phyloP scores from a whole-genome alignment of 768 basidiomycete species.

The Lactifluus piperatus region DNA sequence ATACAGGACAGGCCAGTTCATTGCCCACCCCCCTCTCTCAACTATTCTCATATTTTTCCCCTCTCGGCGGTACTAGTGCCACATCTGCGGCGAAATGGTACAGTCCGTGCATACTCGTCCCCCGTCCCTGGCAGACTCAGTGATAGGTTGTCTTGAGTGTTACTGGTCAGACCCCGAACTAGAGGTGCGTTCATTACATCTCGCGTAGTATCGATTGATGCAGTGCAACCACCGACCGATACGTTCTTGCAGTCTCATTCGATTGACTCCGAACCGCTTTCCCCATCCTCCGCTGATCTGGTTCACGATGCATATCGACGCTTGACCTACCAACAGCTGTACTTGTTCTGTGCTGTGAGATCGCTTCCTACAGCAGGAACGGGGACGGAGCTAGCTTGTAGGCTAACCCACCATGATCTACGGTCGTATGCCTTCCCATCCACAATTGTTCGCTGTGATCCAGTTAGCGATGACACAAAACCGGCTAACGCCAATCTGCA shows the following conservation, averaged over 20 bases:
- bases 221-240: background rate
- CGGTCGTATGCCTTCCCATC: constrained; percentile 58
- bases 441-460: constrained; percentile 21
- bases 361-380: constrained; percentile 58
- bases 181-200: constrained; percentile 3
- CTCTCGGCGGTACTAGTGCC: background rate
- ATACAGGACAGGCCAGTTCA: too few relatives aligned
- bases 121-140: constrained; percentile 13
- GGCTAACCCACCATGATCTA: constrained; percentile 68
- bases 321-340: constrained; percentile 56
- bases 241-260: background rate
- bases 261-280: background rate
- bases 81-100: background rate
- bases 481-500: background rate
- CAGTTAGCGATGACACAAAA: constrained; percentile 1
- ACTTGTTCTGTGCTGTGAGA: constrained; percentile 67
- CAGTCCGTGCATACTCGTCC: constrained; percentile 12
- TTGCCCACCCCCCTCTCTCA: too few relatives aligned
- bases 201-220: background rate
- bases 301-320: constrained; percentile 64
- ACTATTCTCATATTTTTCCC: too few relatives aligned
- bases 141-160: background rate
- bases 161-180: constrained; percentile 7
- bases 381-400: constrained; percentile 54
- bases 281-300: constrained; percentile 28